phyloP scores from a whole-genome alignment of 2,329 filamentous ascomycete genomes.

The Talaromyces sp. region DNA sequence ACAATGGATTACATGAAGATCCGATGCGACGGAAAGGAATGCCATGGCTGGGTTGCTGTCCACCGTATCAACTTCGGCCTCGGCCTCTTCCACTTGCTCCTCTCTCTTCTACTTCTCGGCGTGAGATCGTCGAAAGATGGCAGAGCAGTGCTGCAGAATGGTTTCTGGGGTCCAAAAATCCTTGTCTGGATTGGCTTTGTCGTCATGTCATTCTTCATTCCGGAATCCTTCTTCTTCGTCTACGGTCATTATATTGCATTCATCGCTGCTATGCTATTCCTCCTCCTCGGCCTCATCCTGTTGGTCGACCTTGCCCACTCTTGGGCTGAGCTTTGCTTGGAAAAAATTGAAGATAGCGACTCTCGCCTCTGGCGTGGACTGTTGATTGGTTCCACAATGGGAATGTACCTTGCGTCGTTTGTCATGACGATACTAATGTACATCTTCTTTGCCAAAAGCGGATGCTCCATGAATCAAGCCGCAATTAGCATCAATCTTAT shows the following conservation, averaged over 20 bases:
- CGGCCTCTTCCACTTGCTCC: constrained; percentile 84
- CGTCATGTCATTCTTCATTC: constrained; percentile 91
- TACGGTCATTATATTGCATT: constrained; percentile 95
- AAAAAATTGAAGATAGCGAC: constrained; percentile 86
- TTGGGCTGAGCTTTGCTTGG: constrained; percentile 94
- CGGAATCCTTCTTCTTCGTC: constrained; percentile 88
- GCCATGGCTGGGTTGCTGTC: constrained; percentile 92
- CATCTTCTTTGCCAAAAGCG: constrained; percentile 79
- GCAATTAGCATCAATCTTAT: constrained; percentile 92
- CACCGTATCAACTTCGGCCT: constrained; percentile 98
- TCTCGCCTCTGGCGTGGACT: constrained; percentile 79
- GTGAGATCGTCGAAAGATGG: constrained; percentile 83
- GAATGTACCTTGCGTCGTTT: constrained; percentile 88
- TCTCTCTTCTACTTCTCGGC: constrained; percentile 79
- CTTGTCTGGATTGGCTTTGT: constrained; percentile 83
- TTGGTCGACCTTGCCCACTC: constrained; percentile 93
- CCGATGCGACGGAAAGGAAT: constrained; percentile 83
- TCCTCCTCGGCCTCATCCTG: constrained; percentile 85
- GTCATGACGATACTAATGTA: constrained; percentile 97
- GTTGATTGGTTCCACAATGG: constrained; percentile 84
- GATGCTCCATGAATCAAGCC: constrained; percentile 93
- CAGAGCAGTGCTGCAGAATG: constrained; percentile 86
- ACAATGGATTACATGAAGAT: constrained; percentile 96
- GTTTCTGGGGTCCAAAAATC: constrained; percentile 98
- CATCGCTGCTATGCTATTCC: constrained; percentile 83